Conservation (phyloP, 1,284 basidiomycete species). For the Heliocybe sulcata region DNA sequence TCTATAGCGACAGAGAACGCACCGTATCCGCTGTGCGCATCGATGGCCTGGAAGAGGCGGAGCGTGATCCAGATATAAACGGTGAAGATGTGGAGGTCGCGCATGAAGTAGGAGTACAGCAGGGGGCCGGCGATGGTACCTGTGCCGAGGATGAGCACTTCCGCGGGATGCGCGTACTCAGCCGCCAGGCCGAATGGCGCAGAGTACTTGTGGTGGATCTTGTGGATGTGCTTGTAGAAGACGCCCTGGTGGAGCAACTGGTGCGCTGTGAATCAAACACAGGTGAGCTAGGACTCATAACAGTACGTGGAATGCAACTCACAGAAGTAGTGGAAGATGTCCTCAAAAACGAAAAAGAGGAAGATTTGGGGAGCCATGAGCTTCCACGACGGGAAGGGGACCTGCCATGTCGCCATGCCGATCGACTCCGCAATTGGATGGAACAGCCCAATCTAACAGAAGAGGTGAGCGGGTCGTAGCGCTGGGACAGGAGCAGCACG, state of each 20-base stretch:
- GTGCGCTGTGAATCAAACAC: constrained; percentile 58
- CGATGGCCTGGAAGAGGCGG: constrained; percentile 95
- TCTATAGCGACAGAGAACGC: no score
- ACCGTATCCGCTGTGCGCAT: constrained; percentile 96
- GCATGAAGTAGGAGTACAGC: constrained; percentile 71
- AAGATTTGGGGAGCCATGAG: constrained; percentile 77
- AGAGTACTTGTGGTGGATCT: constrained; percentile 95
- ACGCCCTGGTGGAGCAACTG: constrained; percentile 85
- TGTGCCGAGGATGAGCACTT: constrained; percentile 85
- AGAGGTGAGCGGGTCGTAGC: constrained; percentile 2
- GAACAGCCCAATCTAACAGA: constrained; percentile 90
- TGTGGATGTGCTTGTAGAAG: constrained; percentile 97
- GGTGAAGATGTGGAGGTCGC: constrained; percentile 82
- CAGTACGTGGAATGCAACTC: constrained; percentile 16
- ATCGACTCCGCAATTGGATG: constrained; percentile 89
- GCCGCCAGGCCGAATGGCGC: constrained; percentile 97
- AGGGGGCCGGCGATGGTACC: constrained; percentile 88
- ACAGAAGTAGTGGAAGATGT: constrained; percentile 85
- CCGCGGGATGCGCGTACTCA: constrained; percentile 94
- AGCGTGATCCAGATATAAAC: constrained; percentile 94
- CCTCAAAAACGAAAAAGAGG: constrained; percentile 95
- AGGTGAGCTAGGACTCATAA: not conserved
- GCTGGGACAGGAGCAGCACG: constrained; percentile 17
- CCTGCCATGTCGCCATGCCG: constrained; percentile 88
- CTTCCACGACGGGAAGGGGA: constrained; percentile 79